Percentiles rank a stretch among this genome's conserved stretches.
Evolutionary conservation across 208 protist genomes (phyloP).

Genomic region (Trypanosoma mega): DNA sequence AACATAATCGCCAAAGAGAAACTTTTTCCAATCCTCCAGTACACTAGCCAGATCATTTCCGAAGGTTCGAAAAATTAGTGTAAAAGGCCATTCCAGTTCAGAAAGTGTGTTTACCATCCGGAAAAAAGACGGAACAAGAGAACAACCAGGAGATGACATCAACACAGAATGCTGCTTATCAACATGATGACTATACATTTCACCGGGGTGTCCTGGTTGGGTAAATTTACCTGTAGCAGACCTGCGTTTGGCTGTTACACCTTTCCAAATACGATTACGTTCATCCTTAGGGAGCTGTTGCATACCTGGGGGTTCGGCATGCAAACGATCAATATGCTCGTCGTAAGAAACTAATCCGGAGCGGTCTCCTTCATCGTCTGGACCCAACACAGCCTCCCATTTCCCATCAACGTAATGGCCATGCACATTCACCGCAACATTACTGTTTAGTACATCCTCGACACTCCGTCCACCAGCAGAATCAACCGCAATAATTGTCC

Average conservation of each 20-base stretch:
- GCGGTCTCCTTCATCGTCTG: slow-evolving; percentile 32
- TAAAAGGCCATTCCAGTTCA: slow-evolving; percentile 77
- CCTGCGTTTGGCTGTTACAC: slow-evolving; percentile 47
- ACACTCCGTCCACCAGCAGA: slow-evolving; percentile 65
- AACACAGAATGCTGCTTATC: slow-evolving; percentile 67
- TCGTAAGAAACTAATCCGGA: slow-evolving; percentile 54
- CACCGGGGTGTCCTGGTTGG: slow-evolving; percentile 49
- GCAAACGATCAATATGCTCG: slow-evolving; percentile 57
- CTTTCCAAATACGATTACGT: slow-evolving; percentile 56
- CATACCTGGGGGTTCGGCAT: slow-evolving; percentile 72
- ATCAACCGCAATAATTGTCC: slow-evolving; percentile 88
- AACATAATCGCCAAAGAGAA: slow-evolving; percentile 65
- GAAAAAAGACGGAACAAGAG: slow-evolving; percentile 89
- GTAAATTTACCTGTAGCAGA: slow-evolving; percentile 63
- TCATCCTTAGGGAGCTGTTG: slow-evolving; percentile 49
- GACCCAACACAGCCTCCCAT: slow-evolving; percentile 55
- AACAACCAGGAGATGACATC: slow-evolving; percentile 29
- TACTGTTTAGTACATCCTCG: slow-evolving; percentile 88
- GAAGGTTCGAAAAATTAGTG: slow-evolving; percentile 88
- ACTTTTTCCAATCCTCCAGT: slow-evolving; percentile 75
- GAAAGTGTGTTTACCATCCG: slow-evolving; percentile 77
- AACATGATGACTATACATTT: slow-evolving; percentile 57
- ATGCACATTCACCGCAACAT: slow-evolving; percentile 75
- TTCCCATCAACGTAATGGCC: slow-evolving; percentile 41
- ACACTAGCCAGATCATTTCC: slow-evolving; percentile 75